These are phyloP conservation scores for Diaporthe destruens DNA, from an alignment of 2,329 filamentous ascomycete genomes.

Conservation along the genomic window DNA sequence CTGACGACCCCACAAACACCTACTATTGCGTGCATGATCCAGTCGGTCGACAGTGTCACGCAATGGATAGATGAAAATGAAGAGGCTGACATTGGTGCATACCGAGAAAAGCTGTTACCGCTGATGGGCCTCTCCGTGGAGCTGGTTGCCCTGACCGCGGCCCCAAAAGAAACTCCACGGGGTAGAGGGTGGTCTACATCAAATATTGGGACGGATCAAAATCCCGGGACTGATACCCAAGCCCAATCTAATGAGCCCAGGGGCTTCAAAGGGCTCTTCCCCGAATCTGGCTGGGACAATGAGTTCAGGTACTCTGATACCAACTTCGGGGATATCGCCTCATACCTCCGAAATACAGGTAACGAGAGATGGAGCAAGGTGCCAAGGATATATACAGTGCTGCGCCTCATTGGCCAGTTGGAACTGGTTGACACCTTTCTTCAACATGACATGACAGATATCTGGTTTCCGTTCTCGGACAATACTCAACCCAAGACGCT, in stretches of 20 bases:
- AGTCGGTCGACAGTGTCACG: background rate
- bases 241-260: background rate
- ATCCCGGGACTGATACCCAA: background rate
- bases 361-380: background rate
- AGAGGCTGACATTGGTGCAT: background rate
- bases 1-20: background rate
- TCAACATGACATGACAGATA: background rate
- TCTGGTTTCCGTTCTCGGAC: background rate
- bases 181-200: background rate
- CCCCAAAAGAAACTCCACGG: background rate
- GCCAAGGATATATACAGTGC: background rate
- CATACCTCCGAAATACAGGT: background rate
- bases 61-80: background rate
- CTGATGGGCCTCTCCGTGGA: background rate
- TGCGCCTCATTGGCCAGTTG: background rate
- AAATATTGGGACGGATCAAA: background rate
- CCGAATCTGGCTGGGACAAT: background rate
- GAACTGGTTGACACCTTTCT: background rate
- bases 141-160: background rate
- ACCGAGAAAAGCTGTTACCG: background rate
- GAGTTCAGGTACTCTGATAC: background rate
- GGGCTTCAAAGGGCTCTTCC: background rate
- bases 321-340: background rate
- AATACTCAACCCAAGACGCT: background rate
- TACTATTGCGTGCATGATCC: background rate